Percentiles rank a stretch among this genome's conserved stretches.
Conservation (phyloP, 495 filamentous ascomycete genomes). For the Aspergillus biplanus region DNA sequence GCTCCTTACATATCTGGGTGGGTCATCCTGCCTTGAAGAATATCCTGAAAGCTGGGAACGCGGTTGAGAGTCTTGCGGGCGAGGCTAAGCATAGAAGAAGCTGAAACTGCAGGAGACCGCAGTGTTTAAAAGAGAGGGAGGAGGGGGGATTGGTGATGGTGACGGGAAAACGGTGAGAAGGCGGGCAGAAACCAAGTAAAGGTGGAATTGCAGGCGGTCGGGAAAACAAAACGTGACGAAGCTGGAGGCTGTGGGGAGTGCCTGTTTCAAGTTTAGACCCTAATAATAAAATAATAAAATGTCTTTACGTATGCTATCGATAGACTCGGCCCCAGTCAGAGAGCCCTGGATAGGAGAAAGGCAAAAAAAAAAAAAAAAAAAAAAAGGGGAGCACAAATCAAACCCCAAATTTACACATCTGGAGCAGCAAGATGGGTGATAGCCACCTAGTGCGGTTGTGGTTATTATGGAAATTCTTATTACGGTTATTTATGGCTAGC, state of each 20-base stretch:
- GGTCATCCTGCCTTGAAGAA: slow-evolving; percentile 63
- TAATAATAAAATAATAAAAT: slow-evolving; percentile 12
- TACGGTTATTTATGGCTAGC: slow-evolving; percentile 4
- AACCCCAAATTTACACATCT: slow-evolving; percentile 10
- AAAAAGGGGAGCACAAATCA: slow-evolving; percentile 21
- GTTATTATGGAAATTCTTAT: not conserved
- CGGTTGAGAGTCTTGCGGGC: slow-evolving; percentile 56
- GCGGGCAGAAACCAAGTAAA: slow-evolving; percentile 24
- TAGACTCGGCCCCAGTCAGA: slow-evolving; percentile 11
- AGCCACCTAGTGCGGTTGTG: not conserved
- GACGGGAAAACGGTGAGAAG: slow-evolving; percentile 38
- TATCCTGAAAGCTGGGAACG: slow-evolving; percentile 63
- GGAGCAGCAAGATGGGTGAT: slow-evolving; percentile 6
- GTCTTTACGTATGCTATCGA: slow-evolving; percentile 10
- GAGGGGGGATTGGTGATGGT: slow-evolving; percentile 26
- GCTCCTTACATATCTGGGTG: slow-evolving; percentile 54
- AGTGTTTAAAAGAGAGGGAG: slow-evolving; percentile 30
- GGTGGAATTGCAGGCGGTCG: slow-evolving; percentile 23
- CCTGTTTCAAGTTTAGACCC: slow-evolving; percentile 48
- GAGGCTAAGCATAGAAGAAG: slow-evolving; percentile 55
- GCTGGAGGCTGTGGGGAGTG: slow-evolving; percentile 25
- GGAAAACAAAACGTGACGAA: slow-evolving; percentile 31
- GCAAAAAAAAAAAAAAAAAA: not conserved
- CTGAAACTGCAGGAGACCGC: slow-evolving; percentile 40
- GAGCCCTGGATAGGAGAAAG: slow-evolving; percentile 21